Evolutionary conservation across 306 rosid species (phyloP).

Genomic region (Prunus mume): DNA sequence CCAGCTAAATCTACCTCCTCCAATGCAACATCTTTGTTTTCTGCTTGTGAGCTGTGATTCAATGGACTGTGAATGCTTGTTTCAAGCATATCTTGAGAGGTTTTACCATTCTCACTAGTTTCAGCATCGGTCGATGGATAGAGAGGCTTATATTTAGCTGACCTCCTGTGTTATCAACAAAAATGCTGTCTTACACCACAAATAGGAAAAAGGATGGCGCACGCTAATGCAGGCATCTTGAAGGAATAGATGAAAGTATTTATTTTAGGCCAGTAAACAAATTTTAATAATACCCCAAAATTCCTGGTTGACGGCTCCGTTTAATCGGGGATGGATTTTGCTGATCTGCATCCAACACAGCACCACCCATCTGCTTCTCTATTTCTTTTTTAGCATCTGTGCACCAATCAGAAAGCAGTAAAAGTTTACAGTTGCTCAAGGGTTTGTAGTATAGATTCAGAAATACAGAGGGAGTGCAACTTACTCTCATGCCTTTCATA

Average conservation of each 20-base stretch:
- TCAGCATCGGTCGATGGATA: conserved; percentile 33
- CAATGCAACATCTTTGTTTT: conserved; percentile 23
- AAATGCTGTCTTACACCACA: conserved; percentile 24
- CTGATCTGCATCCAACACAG: conserved; percentile 38
- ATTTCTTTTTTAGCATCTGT: conserved; percentile 78
- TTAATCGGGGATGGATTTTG: conserved; percentile 31
- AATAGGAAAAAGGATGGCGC: conserved; percentile 4
- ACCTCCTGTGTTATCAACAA: conserved; percentile 44
- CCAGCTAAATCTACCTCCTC: conserved; percentile 43
- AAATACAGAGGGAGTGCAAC: conserved; percentile 16
- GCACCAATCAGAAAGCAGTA: conserved; percentile 28
- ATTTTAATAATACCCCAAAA: conserved; percentile 42
- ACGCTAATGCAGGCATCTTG: conserved; percentile 5
- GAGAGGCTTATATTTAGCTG: conserved; percentile 55
- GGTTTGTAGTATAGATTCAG: conserved; percentile 1
- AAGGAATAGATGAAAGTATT: conserved; percentile 7
- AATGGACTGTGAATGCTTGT: conserved; percentile 31
- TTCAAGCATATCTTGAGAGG: conserved; percentile 50
- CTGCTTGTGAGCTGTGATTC: conserved; percentile 25
- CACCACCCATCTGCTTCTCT: conserved; percentile 53
- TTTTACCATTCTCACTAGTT: conserved; percentile 27
- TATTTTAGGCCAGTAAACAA: neutral
- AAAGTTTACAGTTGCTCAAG: neutral
- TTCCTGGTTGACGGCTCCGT: conserved; percentile 67
- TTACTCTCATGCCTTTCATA: conserved; percentile 67